A percentile compares a stretch with the other conserved stretches of the same genome.
These are phyloP conservation scores for Rhodotorula sp. DNA, from an alignment of 1,284 basidiomycete species.

Conservation along the genomic window DNA sequence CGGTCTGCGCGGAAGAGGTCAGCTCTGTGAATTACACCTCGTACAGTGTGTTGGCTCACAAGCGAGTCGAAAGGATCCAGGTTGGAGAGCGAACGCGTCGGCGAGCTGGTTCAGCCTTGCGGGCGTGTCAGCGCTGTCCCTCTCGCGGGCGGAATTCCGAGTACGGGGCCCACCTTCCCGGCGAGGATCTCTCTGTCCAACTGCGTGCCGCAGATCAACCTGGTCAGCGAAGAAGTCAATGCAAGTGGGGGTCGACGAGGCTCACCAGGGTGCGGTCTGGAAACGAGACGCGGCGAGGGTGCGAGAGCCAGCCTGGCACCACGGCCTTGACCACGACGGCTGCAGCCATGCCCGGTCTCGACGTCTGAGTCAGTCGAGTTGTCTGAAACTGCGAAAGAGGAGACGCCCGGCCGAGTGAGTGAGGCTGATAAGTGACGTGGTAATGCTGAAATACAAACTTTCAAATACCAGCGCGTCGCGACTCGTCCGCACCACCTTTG, in stretches of 20 bases:
- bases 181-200: slow-evolving; percentile 10
- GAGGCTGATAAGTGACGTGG: background rate
- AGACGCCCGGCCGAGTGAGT: no score
- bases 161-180: background rate
- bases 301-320: slow-evolving; percentile 1
- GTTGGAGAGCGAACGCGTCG: slow-evolving; percentile 16
- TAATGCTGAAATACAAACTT: background rate
- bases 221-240: no score
- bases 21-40: background rate
- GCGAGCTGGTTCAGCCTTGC: slow-evolving; percentile 5
- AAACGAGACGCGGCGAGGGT: slow-evolving; percentile 14
- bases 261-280: background rate
- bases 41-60: background rate
- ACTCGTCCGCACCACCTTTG: background rate
- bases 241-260: background rate
- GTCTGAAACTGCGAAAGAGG: no score
- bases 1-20: background rate
- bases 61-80: slow-evolving; percentile 13
- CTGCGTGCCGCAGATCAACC: background rate
- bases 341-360: background rate
- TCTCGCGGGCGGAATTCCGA: background rate
- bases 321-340: slow-evolving; percentile 14
- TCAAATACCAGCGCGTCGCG: background rate
- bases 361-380: background rate
- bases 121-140: background rate